These are phyloP conservation scores for Tolypocladium nubicola DNA, from an alignment of 2,329 filamentous ascomycete genomes.

Conservation along the genomic window DNA sequence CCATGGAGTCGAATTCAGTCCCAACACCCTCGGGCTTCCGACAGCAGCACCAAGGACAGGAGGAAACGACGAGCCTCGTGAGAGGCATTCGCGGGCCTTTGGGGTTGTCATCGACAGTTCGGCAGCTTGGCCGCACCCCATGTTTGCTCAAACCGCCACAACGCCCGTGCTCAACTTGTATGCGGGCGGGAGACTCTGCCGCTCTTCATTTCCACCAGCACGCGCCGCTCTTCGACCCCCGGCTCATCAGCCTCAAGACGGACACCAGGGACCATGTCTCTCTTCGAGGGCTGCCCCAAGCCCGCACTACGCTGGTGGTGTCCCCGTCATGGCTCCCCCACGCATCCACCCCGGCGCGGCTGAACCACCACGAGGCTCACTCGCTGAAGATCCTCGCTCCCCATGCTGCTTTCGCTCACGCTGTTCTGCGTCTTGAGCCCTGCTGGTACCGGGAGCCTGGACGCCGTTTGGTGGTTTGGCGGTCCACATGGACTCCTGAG, in stretches of 20 bases:
- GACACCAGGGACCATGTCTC: not conserved
- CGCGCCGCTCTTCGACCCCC: not conserved
- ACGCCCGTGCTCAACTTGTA: not conserved
- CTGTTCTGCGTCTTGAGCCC: not conserved
- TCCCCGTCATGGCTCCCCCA: not conserved
- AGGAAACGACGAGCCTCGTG: not conserved
- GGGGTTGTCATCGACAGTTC: too few relatives aligned
- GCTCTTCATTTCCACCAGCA: slow-evolving; percentile 6
- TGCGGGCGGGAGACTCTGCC: not conserved
- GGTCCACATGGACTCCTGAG: not conserved
- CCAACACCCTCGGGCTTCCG: too few relatives aligned
- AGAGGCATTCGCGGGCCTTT: too few relatives aligned
- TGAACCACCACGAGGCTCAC: not conserved
- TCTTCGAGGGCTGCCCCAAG: not conserved
- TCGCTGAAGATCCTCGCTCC: not conserved
- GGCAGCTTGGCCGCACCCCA: too few relatives aligned
- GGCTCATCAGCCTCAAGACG: not conserved
- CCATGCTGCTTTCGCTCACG: not conserved
- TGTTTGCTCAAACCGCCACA: not conserved
- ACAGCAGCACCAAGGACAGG: too few relatives aligned
- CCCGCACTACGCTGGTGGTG: not conserved
- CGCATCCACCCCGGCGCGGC: not conserved
- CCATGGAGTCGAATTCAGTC: too few relatives aligned
- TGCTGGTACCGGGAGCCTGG: not conserved
- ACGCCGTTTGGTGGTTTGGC: not conserved